Evolutionary conservation across 177 flowering plant genomes (phyloP).

Genomic region (Vitis hybrid): DNA sequence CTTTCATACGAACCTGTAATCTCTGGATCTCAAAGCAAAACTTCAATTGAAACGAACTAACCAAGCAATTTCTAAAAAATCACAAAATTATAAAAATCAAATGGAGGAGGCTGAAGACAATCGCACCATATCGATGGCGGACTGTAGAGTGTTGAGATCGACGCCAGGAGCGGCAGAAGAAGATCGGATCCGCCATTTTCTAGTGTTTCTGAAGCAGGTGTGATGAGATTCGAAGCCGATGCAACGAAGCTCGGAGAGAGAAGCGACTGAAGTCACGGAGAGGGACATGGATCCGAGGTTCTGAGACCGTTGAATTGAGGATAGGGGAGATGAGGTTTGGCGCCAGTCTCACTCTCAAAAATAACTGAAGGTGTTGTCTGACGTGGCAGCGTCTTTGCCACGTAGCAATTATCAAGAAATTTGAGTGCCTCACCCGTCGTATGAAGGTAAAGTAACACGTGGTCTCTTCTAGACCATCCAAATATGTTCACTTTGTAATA

Average conservation of each 20-base stretch:
- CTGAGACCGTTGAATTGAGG: background rate
- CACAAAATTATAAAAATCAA: background rate
- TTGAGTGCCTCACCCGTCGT: too few relatives aligned
- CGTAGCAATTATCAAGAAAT: too few relatives aligned
- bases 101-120: background rate
- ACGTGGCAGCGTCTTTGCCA: too few relatives aligned
- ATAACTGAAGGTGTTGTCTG: too few relatives aligned
- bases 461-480: too few relatives aligned
- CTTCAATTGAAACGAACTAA: too few relatives aligned
- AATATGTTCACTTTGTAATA: too few relatives aligned
- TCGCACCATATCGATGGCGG: constrained; percentile 70
- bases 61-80: too few relatives aligned
- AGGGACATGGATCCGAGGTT: constrained; percentile 15
- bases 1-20: too few relatives aligned
- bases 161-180: constrained; percentile 67
- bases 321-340: background rate
- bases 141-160: constrained; percentile 59
- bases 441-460: too few relatives aligned
- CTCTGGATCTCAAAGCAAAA: too few relatives aligned
- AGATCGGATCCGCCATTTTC: constrained; percentile 37
- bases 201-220: constrained; percentile 8
- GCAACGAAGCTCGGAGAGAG: constrained; percentile 15
- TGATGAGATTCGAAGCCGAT: constrained; percentile 2
- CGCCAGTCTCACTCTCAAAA: background rate
- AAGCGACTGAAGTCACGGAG: constrained; percentile 12